Base-by-base conservation (phyloP, 1,284 basidiomycete species). In the Mrakiaceae sp. region DNA sequence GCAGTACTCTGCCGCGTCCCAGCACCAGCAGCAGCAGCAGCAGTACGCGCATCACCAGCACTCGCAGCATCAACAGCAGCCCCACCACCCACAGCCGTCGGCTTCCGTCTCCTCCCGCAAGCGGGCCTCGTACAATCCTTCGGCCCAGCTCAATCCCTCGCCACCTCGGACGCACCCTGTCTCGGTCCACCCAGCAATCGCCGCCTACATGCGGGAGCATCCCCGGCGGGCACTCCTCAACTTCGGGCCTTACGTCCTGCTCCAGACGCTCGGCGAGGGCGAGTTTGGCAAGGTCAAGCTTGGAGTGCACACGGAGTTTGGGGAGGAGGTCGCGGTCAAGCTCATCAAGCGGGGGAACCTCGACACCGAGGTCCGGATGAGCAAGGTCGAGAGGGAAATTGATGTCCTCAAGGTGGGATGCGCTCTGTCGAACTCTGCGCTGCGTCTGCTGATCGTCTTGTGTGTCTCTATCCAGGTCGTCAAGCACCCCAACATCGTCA, bases 271-370 rank as follows among this genome's bases (percentile, higher is more conserved):
- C 10, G 94, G 96, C 56, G 95, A 99, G 77, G 96, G 96, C 71
- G 96, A 99, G 79, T 98, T 98, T 74, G 96, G 95, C 64, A 99
- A 99, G 76, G 95, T 99, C 78, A 99, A 98, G 76, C 84, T 99
- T 42, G 96, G 96, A 8, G 82, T 99, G 57, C 95, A 98, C 75
- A 82, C 81, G 69, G 87, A 90, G 69, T 98, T 89, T 85, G 95
- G 93, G 43, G 94, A 98, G 75, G 95, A 98, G 75, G 94, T 97
- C n/a, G 96, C 96, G 12, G 93, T 98, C 75, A 99, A 99, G 80
- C 82, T 99, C 69, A 98, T 98, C 73, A 85, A 94, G 67, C 80
- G 93, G 58, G 92, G 93, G 47, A 96, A 89, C 75, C 86, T 98
- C 67, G 94, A 96, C 70, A 87, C 84, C 63, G 82, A 86, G 47